These are phyloP conservation scores for Trichothecium sympodiale DNA, from an alignment of 2,329 filamentous ascomycete species.

Conservation along the genomic window DNA sequence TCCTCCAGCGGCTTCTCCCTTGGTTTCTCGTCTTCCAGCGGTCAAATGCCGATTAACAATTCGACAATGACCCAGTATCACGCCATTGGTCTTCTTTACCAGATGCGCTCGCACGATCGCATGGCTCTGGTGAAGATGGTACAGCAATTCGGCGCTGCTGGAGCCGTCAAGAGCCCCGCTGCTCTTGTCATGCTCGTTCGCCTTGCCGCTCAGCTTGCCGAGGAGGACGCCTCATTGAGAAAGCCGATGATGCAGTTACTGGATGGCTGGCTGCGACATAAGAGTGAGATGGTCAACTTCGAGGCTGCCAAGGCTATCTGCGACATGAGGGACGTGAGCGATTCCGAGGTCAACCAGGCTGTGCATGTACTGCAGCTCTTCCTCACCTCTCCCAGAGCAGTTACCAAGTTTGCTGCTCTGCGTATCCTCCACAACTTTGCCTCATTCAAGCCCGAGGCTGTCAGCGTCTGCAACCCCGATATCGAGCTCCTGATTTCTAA, in stretches of 20 bases:
- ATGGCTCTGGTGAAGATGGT: constrained; percentile 99
- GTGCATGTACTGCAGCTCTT: constrained; percentile 94
- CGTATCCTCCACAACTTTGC: constrained; percentile 94
- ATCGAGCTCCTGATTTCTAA: constrained; percentile 96
- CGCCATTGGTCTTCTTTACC: constrained; percentile 91
- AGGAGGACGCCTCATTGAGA: constrained; percentile 79
- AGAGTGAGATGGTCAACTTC: constrained; percentile 99
- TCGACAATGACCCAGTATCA: constrained; percentile 99
- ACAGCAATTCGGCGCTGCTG: constrained; percentile 90
- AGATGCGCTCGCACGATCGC: constrained; percentile 93
- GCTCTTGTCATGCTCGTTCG: constrained; percentile 88
- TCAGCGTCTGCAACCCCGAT: constrained; percentile 90
- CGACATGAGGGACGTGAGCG: constrained; percentile 85
- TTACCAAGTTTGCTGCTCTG: constrained; percentile 95
- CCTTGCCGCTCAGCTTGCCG: constrained; percentile 83
- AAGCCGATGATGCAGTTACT: constrained; percentile 96
- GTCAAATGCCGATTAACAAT: constrained; percentile 70
- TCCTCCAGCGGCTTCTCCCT: constrained; percentile 83
- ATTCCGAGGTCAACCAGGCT: constrained; percentile 81
- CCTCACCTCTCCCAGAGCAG: constrained; percentile 86
- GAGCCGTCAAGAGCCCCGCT: constrained; percentile 88
- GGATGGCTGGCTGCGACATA: constrained; percentile 93
- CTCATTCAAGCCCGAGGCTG: constrained; percentile 87
- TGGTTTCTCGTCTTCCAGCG: constrained; percentile 74
- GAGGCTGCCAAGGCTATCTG: constrained; percentile 98